Base-by-base conservation (phyloP, 345 rosid species). In the Gossypium bickii region DNA sequence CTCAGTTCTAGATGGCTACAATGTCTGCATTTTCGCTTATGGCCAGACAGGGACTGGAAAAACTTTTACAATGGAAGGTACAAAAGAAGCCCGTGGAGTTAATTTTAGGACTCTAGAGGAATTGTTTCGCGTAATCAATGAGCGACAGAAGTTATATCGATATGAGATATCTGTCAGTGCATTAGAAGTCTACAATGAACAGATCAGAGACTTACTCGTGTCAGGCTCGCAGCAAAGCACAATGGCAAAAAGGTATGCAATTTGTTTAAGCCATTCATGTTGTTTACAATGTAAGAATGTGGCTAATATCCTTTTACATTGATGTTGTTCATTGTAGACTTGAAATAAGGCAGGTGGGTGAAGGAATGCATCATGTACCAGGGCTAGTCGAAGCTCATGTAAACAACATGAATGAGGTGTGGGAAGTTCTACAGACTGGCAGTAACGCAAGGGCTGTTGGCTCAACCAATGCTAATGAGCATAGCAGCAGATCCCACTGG, bases 401-500 rank as follows among this genome's bases (percentile, higher is more conserved):
- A 67, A 86, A 64, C 89, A 91, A 86, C 80, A 82, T 87, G 85
- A 83, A 80, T 59, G 97, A 92, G 89, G 98, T 86, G 9, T 95
- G 98, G 99, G 95, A 95, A 75, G 97, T 95, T 81, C 76, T 93
- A 53, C 88, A 87, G 80, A 90, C 92, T 53, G 99, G 99, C 49
- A 93, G 93, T 80, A 91, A 84, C 70, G 93, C 92, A 45, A 88
- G 99, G 83, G 96, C 96, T 64, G 87, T 95, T 79, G 96, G 97
- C 61, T 87, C 92, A 82, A 95, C 99, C 38, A 86, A 90, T 73
- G 97, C 96, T 11, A 95, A 95, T 74, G 99, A 93, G 76, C 89
- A 89, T 79, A 93, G 97, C 87, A 95, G 99, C 83, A 83, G 99
- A 78, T 95, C 99, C 78, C 99, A 93, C 86, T 95, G 99, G 98